Percentiles rank a stretch among this genome's conserved stretches.
Conservation (phyloP, 1,284 basidiomycete genomes). For the Rhodotorula mucilaginosa region DNA sequence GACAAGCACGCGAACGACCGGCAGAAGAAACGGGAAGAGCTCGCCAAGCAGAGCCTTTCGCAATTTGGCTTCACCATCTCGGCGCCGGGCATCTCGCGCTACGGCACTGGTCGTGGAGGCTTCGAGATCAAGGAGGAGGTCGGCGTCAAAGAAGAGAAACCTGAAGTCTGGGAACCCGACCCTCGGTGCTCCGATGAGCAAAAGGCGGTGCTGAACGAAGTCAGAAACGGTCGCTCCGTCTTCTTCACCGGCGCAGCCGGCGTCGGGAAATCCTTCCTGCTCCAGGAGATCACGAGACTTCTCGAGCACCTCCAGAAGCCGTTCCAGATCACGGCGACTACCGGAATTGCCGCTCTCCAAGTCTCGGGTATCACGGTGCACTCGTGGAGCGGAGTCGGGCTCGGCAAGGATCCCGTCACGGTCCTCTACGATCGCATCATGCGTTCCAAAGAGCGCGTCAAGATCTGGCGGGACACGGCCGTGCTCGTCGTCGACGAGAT, state of each 20-base stretch:
- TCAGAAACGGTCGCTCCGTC: conserved; percentile 34
- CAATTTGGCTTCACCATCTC: conserved; percentile 25
- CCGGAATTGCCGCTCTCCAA: conserved; percentile 49
- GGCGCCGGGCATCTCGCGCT: conserved; percentile 49
- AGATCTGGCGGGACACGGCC: conserved; percentile 20
- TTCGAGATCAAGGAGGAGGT: background rate
- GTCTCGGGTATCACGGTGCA: conserved; percentile 41
- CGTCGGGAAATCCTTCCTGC: conserved; percentile 44
- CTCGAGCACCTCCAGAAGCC: conserved; percentile 27
- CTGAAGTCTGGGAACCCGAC: conserved; percentile 25
- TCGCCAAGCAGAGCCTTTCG: conserved; percentile 38
- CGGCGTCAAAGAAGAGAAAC: background rate
- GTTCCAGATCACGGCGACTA: conserved; percentile 41
- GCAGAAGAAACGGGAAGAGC: conserved; percentile 5
- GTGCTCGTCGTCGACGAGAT: conserved; percentile 39
- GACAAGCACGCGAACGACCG: background rate
- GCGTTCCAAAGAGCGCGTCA: conserved; percentile 2
- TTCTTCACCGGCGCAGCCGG: conserved; percentile 45
- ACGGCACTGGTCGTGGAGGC: conserved; percentile 45
- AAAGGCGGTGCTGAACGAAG: conserved; percentile 31
- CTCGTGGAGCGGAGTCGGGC: conserved; percentile 31
- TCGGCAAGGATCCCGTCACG: conserved; percentile 27
- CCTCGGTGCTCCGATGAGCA: conserved; percentile 39
- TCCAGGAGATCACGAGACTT: conserved; percentile 33
- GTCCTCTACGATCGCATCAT: conserved; percentile 18